A percentile compares a stretch with the other conserved stretches of the same genome.
phyloP scores from a whole-genome alignment of 2,329 filamentous ascomycete species.

The Xylariaceae sp. region DNA sequence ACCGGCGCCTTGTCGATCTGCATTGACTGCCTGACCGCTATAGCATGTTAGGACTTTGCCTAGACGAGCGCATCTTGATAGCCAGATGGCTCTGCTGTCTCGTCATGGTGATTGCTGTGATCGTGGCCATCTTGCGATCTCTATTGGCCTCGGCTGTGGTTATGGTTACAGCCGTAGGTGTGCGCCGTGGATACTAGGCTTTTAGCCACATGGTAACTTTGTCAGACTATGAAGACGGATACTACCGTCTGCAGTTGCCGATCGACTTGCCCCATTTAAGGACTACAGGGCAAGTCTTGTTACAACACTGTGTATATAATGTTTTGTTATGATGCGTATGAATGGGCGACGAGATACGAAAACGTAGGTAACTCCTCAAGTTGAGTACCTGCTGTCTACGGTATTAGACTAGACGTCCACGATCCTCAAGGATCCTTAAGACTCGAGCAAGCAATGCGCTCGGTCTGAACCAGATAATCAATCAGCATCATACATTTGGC shows the following conservation, averaged over 20 bases:
- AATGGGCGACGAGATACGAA: neutral
- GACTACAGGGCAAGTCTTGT: neutral
- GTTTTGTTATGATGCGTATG: neutral
- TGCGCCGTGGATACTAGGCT: slow-evolving; percentile 12
- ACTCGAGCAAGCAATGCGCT: neutral
- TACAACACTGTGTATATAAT: neutral
- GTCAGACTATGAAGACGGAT: neutral
- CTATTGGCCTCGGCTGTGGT: slow-evolving; percentile 13
- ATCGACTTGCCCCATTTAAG: neutral
- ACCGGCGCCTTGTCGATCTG: slow-evolving; percentile 29
- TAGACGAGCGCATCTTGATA: slow-evolving; percentile 15
- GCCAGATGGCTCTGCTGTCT: slow-evolving; percentile 18
- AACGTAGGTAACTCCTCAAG: neutral
- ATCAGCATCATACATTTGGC: neutral
- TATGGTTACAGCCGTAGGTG: slow-evolving; percentile 12
- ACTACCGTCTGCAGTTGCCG: neutral
- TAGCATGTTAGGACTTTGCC: slow-evolving; percentile 10
- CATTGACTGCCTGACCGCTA: slow-evolving; percentile 28
- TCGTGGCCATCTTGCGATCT: slow-evolving; percentile 16
- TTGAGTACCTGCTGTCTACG: neutral
- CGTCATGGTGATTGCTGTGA: slow-evolving; percentile 16
- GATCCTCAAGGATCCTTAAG: neutral
- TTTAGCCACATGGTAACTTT: neutral
- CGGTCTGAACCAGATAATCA: neutral
- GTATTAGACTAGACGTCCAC: slow-evolving; percentile 2